Base-by-base conservation (phyloP, 2,329 filamentous ascomycete genomes). In the Metarhizium anisopliae region DNA sequence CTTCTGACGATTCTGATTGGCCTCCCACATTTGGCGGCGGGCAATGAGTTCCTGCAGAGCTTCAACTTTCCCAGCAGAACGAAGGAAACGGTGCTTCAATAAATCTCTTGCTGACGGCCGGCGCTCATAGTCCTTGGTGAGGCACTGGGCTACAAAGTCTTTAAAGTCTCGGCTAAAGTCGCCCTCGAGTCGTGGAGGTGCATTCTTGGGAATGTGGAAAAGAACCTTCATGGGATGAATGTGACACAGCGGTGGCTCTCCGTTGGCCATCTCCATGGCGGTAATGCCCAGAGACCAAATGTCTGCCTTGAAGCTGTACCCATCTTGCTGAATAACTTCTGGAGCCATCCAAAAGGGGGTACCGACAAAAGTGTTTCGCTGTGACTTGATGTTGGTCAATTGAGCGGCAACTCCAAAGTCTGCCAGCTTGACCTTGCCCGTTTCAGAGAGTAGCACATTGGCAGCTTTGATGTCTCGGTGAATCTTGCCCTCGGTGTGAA, bases 271-370 rank as follows among this genome's bases (percentile, higher is more conserved):
- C 69, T 96, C 91, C 71, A 95, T 90, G 13, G 91, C 91, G 0
- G 90, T 95, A 64, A 96, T 95, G 7, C 91, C 91, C 49, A 96
- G 73, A 0, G 90, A 95, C 91, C 91, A 96, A 56, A 96, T 91
- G 66, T 96, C 91, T 6, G 91, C 91, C 71, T 94, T 94, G 75
- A 90, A 94, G 69, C 93, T 90, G 60, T 84, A 85, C 16, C 81
- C 82, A 60, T 89, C 84, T 72, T 95, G 90, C 69, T 95, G 87
- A 62, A 96, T 96, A 40, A 96, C 91, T 68, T 96, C 91, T 1
- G 91, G 91, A 1, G 91, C 91, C 91, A 96, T 95, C 91, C 91
- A 96, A 68, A 95, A 96, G 0, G 94, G 94, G 0, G 93, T 97
- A 20, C 94, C 94, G 20, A 99, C 94, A 66, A 99, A 97, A 0